Conservation (phyloP, 2,329 filamentous ascomycete species). For the Cordyceps javanica region DNA sequence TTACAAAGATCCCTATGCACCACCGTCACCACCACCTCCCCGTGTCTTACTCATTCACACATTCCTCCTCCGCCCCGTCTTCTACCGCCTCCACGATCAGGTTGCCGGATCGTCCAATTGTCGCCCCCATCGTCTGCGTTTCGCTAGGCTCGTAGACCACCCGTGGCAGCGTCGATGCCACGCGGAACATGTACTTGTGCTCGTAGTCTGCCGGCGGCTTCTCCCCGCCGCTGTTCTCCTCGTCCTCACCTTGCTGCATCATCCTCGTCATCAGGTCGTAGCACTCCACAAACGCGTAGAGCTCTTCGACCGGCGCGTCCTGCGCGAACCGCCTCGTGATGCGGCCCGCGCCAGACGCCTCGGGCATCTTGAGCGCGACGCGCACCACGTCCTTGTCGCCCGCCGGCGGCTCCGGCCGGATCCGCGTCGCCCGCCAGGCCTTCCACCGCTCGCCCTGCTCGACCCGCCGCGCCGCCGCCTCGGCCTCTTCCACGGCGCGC, state of each 20-base stretch:
- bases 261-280: conserved; percentile 58
- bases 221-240: conserved; percentile 21
- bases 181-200: conserved; percentile 77
- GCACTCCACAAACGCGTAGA: conserved; percentile 96
- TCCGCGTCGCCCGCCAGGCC: conserved; percentile 64
- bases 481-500: conserved; percentile 52
- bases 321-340: conserved; percentile 69
- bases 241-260: too few relatives aligned
- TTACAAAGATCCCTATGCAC: too few relatives aligned
- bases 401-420: conserved; percentile 61
- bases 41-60: conserved; percentile 21
- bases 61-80: conserved; percentile 30
- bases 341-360: conserved; percentile 57
- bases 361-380: conserved; percentile 59
- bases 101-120: conserved; percentile 78
- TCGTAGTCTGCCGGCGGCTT: conserved; percentile 61
- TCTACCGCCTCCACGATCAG: conserved; percentile 70
- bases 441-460: conserved; percentile 61
- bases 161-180: conserved; percentile 81
- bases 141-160: conserved; percentile 68
- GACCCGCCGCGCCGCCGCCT: conserved; percentile 48
- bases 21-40: background rate
- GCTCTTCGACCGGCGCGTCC: conserved; percentile 70
- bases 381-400: conserved; percentile 64
- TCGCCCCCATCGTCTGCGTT: conserved; percentile 60